Base-by-base conservation (phyloP, 2,329 filamentous ascomycete species). In the Tolypocladium nubicola region DNA sequence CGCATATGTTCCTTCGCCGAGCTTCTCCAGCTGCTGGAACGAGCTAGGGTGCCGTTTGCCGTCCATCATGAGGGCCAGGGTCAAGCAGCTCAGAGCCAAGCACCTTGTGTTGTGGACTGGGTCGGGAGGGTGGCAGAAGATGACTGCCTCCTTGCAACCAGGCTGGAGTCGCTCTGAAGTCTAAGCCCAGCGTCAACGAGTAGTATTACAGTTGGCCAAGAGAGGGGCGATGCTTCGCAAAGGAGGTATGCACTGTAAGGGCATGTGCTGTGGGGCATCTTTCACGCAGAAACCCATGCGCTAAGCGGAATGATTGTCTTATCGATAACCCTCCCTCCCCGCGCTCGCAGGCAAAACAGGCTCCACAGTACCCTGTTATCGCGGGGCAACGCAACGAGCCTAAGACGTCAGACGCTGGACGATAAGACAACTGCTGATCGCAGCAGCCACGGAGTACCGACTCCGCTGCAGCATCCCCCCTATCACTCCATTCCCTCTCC, bases 21-120 rank as follows among this genome's bases (percentile, higher is more conserved):
- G 83, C 88, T 93, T 99, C 76, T 99, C 94, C 72, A 97, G 83
- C 85, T 97, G 94, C 82, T 97, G 93, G 80, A 99, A 99, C 61
- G 93, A 97, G 77, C 89, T 96, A 57, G 93, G 92, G 68, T 97
- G 90, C 68, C 89, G 81, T 73, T 95, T 89, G 69, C 89, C 89
- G 75, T 97, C 93, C 93, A 97, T 97, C 60, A 60, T 71, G 66
- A 62, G 52, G 45, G 45, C 53, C 39, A 38, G 55, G 50, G 26
- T 55, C 21, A 52, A 37, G 47, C 47, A 37, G 30, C 30, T 52
- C 47, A 14, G 19, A 52, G 30, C 47, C 30, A 21, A 19, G 19
- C 19, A 30, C 16, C 30, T 35, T 35, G 19, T 14, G 8, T 52
- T 37, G 19, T 52, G 19, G 16, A 21, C 47, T 13, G 47, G 38